Evolutionary conservation across 1,139 yeast genomes (phyloP), one percentile per base, ranked within the genome.

Genomic region (Groenewaldozyma sp.): DNA sequence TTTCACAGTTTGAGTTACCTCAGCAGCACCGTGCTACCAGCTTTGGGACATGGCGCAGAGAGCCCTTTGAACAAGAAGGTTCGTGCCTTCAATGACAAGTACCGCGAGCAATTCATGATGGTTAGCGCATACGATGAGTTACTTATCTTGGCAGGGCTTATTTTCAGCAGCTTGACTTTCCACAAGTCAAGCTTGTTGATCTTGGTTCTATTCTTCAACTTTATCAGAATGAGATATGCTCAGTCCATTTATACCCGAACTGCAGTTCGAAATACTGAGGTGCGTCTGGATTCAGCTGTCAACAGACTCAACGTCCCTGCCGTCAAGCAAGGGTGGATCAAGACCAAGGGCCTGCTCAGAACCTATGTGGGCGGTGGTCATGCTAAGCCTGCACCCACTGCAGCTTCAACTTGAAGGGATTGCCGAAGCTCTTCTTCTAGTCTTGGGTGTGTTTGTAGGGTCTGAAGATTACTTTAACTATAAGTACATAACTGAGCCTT

Each of bases 201-300:
- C 14, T 68, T 82, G 34, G 48, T 71, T 20, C 61, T 74, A 32
- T 86, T 81, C 62, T 56, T 74, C 24, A 46, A 76, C 17, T 88
- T 88, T 63, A 70, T 86, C 60, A 83, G 83, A 63, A 64, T 82
- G 45, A 75, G 95, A 61, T 83, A 70, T 58, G 94, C 84, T 58
- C 78, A 76, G 52, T 81, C 93, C 6, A 68, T 76, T 34, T 78
- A 78, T 64, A 81, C 87, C 45, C 78, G 86, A 63, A 70, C 75
- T 49, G 78, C 76, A 36, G 70, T 87, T 56, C 78, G 81, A 62
- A 66, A 71, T 36, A 67, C 82, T 64, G 94, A 83, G 60, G 78
- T 82, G 37, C 71, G 78, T 49, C 56, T 80, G 43, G 96, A 87
- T 59, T 77, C 79, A 14, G 47, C 75, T 19, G 70, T 82, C 38